Evolutionary conservation across 768 basidiomycete genomes (phyloP), one percentile per base, ranked within the genome.

Genomic region (Suillus spraguei): DNA sequence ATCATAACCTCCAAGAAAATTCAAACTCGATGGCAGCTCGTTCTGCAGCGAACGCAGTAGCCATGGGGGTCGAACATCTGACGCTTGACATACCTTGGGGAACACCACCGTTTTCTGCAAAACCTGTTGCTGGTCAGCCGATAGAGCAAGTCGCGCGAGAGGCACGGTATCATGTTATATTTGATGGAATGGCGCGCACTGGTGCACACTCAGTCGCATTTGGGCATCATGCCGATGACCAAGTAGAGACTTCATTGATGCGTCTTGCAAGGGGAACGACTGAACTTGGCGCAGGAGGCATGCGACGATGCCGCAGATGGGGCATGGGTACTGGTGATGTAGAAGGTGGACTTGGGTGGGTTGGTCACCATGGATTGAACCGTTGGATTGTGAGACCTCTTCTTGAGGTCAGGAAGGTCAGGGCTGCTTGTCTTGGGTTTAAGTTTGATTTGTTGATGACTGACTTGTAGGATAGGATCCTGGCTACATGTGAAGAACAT

Each of bases 211-310:
- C 80, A 16, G 71, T 93, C 60, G 89, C 88, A 1, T 81, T 88
- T 56, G 93, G 84, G 0, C 93, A 95, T 67, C 93, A 95, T 70
- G 82, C 83, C 4, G 91, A 95, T 70, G 93, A 95, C 70, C 91
- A 94, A 71, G 82, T 94, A 11, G 93, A 95, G 72, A 95, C 93
- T 0, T 81, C 86, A 36, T 75, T 95, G 59, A 86, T 93, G 81
- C 85, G 93, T 6, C 71, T 89, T 17, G 80, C 84, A 6, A 81
- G 75, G 64, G 87, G 88, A 0, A 87, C 87, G 6, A 80, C 84
- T 3, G 70, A 75, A 49, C 61, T 83, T 17, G 90, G 89, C 0
- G 82, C 87, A 1, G 83, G 83, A 13, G 92, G 89, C 4, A 94
- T 94, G 89, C 80, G 82, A 46, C 77, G 77, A 1, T 77, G 80